Evolutionary conservation across 768 basidiomycete species (phyloP).

Genomic region (Hypholoma fasciculare): DNA sequence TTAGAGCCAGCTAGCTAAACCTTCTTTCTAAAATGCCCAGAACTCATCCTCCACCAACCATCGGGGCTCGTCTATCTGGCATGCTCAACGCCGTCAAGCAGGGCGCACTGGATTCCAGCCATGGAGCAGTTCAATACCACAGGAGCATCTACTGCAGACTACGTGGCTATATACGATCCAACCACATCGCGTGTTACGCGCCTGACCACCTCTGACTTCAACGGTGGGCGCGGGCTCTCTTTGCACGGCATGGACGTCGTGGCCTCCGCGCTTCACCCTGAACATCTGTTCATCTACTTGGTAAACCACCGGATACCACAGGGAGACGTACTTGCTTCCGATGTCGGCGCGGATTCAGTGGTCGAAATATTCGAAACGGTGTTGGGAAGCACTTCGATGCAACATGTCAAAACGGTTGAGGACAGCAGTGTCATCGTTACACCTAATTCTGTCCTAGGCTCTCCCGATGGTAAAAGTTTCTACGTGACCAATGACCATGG

Average conservation of each 20-base stretch:
- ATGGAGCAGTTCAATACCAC: conserved; percentile 31
- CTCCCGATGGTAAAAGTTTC: conserved; percentile 60
- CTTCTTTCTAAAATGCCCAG: conserved; percentile 27
- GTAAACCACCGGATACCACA: conserved; percentile 68
- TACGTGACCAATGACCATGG: conserved; percentile 72
- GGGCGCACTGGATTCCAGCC: conserved; percentile 54
- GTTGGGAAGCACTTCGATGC: conserved; percentile 41
- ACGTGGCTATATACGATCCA: conserved; percentile 60
- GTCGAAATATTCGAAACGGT: conserved; percentile 68
- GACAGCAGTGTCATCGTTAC: conserved; percentile 52
- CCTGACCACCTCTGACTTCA: conserved; percentile 41
- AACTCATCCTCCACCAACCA: conserved; percentile 56
- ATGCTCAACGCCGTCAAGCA: conserved; percentile 51
- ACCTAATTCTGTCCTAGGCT: conserved; percentile 72
- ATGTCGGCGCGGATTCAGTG: conserved; percentile 67
- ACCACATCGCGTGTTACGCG: conserved; percentile 41
- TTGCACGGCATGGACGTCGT: conserved; percentile 73
- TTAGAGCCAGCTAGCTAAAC: background rate
- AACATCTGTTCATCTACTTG: conserved; percentile 64
- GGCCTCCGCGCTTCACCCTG: conserved; percentile 44
- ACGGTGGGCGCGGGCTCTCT: conserved; percentile 42
- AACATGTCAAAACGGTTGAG: conserved; percentile 59
- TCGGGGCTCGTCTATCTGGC: conserved; percentile 61
- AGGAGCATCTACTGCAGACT: conserved; percentile 45
- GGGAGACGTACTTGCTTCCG: conserved; percentile 29